Conservation (phyloP, 306 rosid species). For the Geum urbanum region DNA sequence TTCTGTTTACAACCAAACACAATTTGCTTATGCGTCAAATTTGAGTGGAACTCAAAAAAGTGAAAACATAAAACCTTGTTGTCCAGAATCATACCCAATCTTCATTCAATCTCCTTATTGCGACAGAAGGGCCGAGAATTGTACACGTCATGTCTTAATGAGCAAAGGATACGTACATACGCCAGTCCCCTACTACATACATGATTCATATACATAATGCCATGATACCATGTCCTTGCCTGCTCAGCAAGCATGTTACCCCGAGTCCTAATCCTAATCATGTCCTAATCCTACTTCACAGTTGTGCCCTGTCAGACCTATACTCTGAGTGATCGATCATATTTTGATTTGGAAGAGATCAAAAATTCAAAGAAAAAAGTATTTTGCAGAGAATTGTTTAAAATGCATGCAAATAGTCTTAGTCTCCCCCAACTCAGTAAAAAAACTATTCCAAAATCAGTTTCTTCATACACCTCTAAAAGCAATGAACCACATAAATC, state of each 20-base stretch:
- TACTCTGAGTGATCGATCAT: slow-evolving; percentile 31
- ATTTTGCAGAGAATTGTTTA: too few species aligned
- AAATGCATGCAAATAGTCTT: too few species aligned
- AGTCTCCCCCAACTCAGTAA: too few species aligned
- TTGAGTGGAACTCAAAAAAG: too few species aligned
- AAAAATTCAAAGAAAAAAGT: slow-evolving; percentile 3
- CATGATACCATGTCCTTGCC: slow-evolving; percentile 21
- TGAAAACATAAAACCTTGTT: too few species aligned
- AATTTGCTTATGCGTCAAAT: too few species aligned
- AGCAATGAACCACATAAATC: too few species aligned
- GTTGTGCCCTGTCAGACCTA: slow-evolving; percentile 37
- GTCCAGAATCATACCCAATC: too few species aligned
- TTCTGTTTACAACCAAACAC: too few species aligned
- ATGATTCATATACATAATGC: slow-evolving; percentile 41
- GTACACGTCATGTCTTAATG: slow-evolving; percentile 35
- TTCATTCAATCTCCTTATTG: too few species aligned
- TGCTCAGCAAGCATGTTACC: slow-evolving; percentile 18
- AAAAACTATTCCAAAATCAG: too few species aligned
- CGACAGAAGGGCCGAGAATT: slow-evolving; percentile 16
- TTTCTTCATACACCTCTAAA: too few species aligned
- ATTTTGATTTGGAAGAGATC: slow-evolving; percentile 19
- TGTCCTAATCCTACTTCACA: slow-evolving; percentile 17
- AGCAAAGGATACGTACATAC: slow-evolving; percentile 34
- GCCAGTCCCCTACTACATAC: slow-evolving; percentile 34
- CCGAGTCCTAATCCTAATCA: slow-evolving; percentile 15